Evolutionary conservation across 352 stramenopile genomes (phyloP).

Genomic region (Phytopythium sindhum): DNA sequence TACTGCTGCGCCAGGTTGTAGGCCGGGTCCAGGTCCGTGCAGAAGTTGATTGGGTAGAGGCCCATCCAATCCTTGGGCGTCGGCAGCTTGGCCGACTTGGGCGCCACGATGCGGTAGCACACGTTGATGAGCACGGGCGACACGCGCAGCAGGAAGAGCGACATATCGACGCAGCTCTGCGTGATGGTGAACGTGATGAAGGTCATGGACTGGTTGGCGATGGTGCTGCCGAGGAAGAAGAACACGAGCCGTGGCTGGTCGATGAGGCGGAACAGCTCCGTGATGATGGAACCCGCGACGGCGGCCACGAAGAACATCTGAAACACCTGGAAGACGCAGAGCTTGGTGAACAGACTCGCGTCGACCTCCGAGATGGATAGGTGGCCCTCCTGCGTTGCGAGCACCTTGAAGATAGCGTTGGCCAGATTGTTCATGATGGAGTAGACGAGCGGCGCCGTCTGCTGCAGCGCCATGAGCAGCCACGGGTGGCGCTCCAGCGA

Average conservation of each 20-base stretch:
- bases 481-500: constrained; percentile 46
- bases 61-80: constrained; percentile 50
- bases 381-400: constrained; percentile 64
- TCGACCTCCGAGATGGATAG: constrained; percentile 63
- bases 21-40: constrained; percentile 50
- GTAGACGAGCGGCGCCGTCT: constrained; percentile 60
- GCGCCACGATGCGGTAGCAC: constrained; percentile 46
- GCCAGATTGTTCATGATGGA: constrained; percentile 68
- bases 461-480: constrained; percentile 52
- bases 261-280: constrained; percentile 50
- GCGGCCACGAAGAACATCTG: constrained; percentile 83
- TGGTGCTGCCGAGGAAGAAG: constrained; percentile 66
- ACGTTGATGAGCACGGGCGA: constrained; percentile 38
- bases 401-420: constrained; percentile 60
- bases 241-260: constrained; percentile 64
- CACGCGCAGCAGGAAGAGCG: constrained; percentile 57
- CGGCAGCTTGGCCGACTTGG: constrained; percentile 44
- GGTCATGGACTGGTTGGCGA: constrained; percentile 74
- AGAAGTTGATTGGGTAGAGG: constrained; percentile 47
- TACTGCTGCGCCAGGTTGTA: constrained; percentile 65
- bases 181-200: constrained; percentile 81
- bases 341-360: constrained; percentile 69
- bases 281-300: constrained; percentile 61
- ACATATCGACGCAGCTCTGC: constrained; percentile 62
- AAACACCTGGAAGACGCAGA: constrained; percentile 76